phyloP scores from a whole-genome alignment of 225 moss, liverwort and hornwort species.

The Lunularia cruciata region DNA sequence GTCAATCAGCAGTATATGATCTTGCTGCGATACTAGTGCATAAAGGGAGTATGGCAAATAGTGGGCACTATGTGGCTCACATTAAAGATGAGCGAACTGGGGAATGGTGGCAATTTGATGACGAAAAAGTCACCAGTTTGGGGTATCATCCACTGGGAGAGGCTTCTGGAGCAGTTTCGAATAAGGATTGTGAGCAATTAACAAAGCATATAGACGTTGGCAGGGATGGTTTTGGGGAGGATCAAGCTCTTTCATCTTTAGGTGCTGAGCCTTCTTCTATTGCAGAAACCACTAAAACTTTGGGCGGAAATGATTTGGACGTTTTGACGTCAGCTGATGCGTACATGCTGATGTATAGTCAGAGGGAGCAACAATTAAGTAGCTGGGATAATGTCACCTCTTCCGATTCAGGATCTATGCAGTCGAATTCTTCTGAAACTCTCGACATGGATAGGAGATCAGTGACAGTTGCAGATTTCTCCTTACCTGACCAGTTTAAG shows the following conservation, averaged over 20 bases:
- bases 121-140: constrained; percentile 92
- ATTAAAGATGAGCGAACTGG: constrained; percentile 87
- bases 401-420: constrained; percentile 29
- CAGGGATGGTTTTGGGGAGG: constrained; percentile 55
- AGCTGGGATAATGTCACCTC: constrained; percentile 33
- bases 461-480: constrained; percentile 37
- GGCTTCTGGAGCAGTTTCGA: constrained; percentile 42
- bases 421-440: constrained; percentile 29
- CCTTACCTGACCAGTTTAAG: constrained; percentile 75
- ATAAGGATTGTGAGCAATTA: constrained; percentile 52
- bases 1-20: constrained; percentile 56
- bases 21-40: constrained; percentile 93
- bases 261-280: constrained; percentile 48
- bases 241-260: constrained; percentile 37
- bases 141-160: constrained; percentile 98
- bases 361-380: constrained; percentile 53
- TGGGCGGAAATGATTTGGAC: constrained; percentile 46
- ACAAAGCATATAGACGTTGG: constrained; percentile 42
- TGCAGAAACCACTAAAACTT: constrained; percentile 39
- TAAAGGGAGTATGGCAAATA: constrained; percentile 96
- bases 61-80: constrained; percentile 98
- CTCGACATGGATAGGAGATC: constrained; percentile 54
- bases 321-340: constrained; percentile 95
- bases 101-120: constrained; percentile 99
- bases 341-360: constrained; percentile 95